phyloP scores from a whole-genome alignment of 768 basidiomycete species.

The Pisolithus sp. region DNA sequence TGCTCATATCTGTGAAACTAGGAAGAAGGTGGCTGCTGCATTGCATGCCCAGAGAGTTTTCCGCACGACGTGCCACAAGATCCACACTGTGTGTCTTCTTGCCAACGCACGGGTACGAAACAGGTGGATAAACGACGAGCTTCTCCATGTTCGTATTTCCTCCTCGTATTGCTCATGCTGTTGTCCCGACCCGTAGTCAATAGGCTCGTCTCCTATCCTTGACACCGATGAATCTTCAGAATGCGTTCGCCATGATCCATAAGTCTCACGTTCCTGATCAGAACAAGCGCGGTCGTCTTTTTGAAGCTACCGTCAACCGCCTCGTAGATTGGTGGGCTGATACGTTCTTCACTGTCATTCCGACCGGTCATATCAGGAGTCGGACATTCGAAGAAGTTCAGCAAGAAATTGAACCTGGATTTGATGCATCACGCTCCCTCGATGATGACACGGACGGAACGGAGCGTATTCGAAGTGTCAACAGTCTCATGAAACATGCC shows the following conservation, averaged over 20 bases:
- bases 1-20: conserved; percentile 31
- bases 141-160: conserved; percentile 64
- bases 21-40: conserved; percentile 34
- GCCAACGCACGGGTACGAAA: conserved; percentile 73
- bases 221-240: conserved; percentile 74
- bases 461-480: conserved; percentile 67
- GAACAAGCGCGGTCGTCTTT: conserved; percentile 76
- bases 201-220: conserved; percentile 88
- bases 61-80: conserved; percentile 79
- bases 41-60: conserved; percentile 63
- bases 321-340: conserved; percentile 83
- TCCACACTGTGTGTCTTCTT: conserved; percentile 80
- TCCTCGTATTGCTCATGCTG: not conserved
- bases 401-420: conserved; percentile 24
- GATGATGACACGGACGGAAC: conserved; percentile 41
- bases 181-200: conserved; percentile 4
- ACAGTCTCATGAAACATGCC: conserved; percentile 92
- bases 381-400: conserved; percentile 74
- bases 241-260: conserved; percentile 75
- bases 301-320: conserved; percentile 71
- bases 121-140: conserved; percentile 71
- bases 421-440: conserved; percentile 29
- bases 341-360: conserved; percentile 58
- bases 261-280: conserved; percentile 76
- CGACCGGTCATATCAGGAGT: conserved; percentile 64